Base-by-base conservation (phyloP, 140 eudicot genomes). In the Bidens hawaiensis region DNA sequence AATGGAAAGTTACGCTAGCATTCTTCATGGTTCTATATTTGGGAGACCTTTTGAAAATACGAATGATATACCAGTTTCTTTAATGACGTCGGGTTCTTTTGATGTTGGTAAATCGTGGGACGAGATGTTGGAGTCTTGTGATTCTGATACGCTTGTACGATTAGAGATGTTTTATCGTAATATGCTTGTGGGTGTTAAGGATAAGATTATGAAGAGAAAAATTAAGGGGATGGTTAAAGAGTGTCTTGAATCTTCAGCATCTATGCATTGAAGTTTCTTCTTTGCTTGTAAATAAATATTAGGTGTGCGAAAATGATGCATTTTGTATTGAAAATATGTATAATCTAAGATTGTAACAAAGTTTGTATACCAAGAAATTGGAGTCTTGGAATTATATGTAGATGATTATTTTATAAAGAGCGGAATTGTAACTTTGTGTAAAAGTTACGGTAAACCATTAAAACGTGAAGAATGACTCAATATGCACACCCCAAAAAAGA, bases 61-160 rank as follows among this genome's bases (percentile, higher is more conserved):
- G 56, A 59, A 58, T 2, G 96, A 91, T 43, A 72, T 91, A 62
- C 85, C 91, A 1, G 19, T 53, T 10, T 75, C 86, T 15, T 61
- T 81, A 65, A 43, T 42, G 51, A 70, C 65, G 14, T 56, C 78
- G 24, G 85, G 77, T 38, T 41, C 70, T 5, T 82, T 74, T 73
- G 89, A 87, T 71, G 60, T 87, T 49, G 87, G 80, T 3, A 80
- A 68, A 79, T 96, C 78, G 69, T 91, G 96, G 95, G 93, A 84
- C 64, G 70, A 74, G 41, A 76, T 91, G 98, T 64, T 91, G 57
- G 96, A 91, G 50, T 66, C 83, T 13, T 83, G 79, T 22, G 99
- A 87, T 72, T 60, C 38, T 5, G 71, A 70, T 6, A 72, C 74
- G 71, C 95, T 91, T 1, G 17, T 53, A 6, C 81, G 82, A 2